phyloP scores from a whole-genome alignment of 345 rosid genomes.

The Pugionium cornutum region DNA sequence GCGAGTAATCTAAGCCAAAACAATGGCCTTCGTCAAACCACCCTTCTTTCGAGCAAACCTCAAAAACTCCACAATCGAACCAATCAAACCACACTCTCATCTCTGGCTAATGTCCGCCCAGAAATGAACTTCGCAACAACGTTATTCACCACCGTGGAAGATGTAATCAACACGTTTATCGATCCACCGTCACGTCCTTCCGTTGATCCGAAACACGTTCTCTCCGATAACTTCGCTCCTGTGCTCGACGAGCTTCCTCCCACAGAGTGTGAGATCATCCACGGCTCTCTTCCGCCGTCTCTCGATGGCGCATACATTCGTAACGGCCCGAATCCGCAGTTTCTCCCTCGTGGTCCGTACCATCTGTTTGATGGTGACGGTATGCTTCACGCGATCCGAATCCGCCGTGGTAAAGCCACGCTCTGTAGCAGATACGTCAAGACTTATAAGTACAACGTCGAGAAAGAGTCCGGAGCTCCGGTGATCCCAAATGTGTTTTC shows the following conservation, averaged over 20 bases:
- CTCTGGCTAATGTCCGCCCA: slow-evolving; percentile 25
- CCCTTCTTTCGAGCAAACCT: slow-evolving; percentile 14
- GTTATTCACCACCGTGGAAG: slow-evolving; percentile 36
- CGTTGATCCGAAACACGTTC: slow-evolving; percentile 43
- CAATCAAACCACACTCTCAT: slow-evolving; percentile 2
- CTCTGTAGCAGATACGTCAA: slow-evolving; percentile 45
- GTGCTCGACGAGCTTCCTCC: slow-evolving; percentile 45
- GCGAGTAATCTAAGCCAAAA: slow-evolving; percentile 10
- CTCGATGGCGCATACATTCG: slow-evolving; percentile 42
- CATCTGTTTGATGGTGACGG: slow-evolving; percentile 46
- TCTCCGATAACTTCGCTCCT: slow-evolving; percentile 45
- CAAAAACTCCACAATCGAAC: slow-evolving; percentile 12
- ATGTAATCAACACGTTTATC: slow-evolving; percentile 42
- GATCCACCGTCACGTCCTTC: slow-evolving; percentile 48
- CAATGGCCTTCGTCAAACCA: slow-evolving; percentile 16
- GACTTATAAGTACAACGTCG: slow-evolving; percentile 38
- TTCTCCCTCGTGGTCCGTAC: slow-evolving; percentile 46
- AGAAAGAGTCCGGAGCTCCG: slow-evolving; percentile 38
- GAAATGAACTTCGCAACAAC: slow-evolving; percentile 20
- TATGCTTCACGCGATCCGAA: slow-evolving; percentile 44
- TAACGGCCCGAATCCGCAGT: slow-evolving; percentile 46
- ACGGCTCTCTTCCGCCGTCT: slow-evolving; percentile 36
- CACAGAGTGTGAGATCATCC: slow-evolving; percentile 34
- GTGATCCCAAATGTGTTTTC: slow-evolving; percentile 41
- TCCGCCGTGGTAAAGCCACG: slow-evolving; percentile 38